Conservation (phyloP, 2,329 filamentous ascomycete genomes). For the Hypoxylon sp. region DNA sequence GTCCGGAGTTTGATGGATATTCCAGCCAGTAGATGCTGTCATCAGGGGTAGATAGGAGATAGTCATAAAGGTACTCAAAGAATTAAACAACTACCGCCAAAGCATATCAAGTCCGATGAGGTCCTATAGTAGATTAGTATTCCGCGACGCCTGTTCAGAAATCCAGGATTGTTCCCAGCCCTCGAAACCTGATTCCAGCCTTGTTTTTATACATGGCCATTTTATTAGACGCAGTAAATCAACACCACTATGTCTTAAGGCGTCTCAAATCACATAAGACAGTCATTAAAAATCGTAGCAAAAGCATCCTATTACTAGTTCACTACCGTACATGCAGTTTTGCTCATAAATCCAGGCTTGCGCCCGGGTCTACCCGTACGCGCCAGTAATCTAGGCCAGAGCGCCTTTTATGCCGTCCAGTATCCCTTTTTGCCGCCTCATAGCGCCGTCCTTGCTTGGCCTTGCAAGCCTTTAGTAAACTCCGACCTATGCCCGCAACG, state of each 20-base stretch:
- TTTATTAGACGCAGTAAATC: background rate
- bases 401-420: constrained; percentile 6
- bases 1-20: constrained; percentile 36
- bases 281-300: background rate
- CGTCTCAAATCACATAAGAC: background rate
- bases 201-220: background rate
- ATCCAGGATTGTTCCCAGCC: background rate
- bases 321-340: background rate
- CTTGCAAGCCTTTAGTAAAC: constrained; percentile 31
- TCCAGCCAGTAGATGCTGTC: constrained; percentile 2
- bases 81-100: constrained; percentile 4
- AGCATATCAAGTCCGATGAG: background rate
- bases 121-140: background rate
- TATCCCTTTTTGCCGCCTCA: background rate
- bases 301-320: constrained; percentile 1
- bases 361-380: constrained; percentile 15
- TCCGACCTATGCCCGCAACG: constrained; percentile 15
- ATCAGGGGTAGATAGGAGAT: constrained; percentile 2
- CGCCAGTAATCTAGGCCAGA: constrained; percentile 8
- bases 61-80: background rate
- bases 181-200: background rate
- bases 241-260: too few relatives aligned
- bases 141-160: background rate
- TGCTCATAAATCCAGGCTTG: constrained; percentile 12
- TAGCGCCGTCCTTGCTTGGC: constrained; percentile 31